These are phyloP conservation scores for Casuarina cunninghamiana DNA, from an alignment of 306 rosid species.

Conservation along the genomic window DNA sequence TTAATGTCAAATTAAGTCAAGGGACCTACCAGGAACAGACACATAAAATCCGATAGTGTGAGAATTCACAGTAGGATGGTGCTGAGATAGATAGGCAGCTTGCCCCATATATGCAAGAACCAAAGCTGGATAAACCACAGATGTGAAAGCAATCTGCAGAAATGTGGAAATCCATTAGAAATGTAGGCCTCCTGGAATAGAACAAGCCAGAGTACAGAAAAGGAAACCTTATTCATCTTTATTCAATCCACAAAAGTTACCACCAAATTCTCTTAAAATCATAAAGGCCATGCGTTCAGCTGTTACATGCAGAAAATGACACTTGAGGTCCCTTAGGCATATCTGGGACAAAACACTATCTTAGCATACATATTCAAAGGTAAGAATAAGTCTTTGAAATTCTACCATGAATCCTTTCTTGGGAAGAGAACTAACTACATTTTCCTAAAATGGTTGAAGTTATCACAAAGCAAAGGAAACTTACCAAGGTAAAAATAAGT, in stretches of 20 bases:
- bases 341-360: not conserved
- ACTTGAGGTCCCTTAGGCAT: not conserved
- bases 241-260: not conserved
- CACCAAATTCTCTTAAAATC: not conserved
- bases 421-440: not conserved
- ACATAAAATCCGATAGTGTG: conserved; percentile 70
- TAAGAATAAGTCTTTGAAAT: not conserved
- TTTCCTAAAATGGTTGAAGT: not conserved
- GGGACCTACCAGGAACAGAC: conserved; percentile 84
- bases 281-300: not conserved
- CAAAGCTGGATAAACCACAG: conserved; percentile 87
- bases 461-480: not conserved
- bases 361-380: not conserved
- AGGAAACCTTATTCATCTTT: not conserved
- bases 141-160: conserved; percentile 94
- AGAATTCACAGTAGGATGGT: conserved; percentile 33
- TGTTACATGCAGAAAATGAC: not conserved
- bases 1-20: conserved; percentile 20
- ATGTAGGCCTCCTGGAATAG: conserved; percentile 23
- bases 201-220: not conserved
- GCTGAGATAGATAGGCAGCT: conserved; percentile 84
- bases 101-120: conserved; percentile 99
- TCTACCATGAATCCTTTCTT: not conserved
- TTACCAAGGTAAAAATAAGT: not conserved
- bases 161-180: conserved; percentile 26